Base-by-base conservation (phyloP, 306 rosid species). In the Dalbergia cochinchinensis region DNA sequence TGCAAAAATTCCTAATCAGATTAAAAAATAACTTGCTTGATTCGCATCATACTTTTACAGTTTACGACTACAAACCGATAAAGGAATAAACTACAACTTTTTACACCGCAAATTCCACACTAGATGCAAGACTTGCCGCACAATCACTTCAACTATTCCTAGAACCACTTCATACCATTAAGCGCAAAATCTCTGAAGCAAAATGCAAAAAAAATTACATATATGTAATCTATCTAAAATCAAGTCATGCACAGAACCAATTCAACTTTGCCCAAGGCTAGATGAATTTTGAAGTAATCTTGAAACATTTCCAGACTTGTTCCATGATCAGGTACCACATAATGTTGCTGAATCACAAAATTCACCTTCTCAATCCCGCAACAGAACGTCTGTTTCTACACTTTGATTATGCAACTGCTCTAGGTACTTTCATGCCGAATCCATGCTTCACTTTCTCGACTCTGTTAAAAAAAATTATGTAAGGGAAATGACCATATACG, bases 361-460 rank as follows among this genome's bases (percentile, higher is more conserved):
- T 34, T 66, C 80, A 15, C 66, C 74, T 66, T 72, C 80, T 55
- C 62, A 44, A 76, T 34, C 69, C 55, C 42, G 64, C 11, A 33
- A 58, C 26, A n/a, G 71, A 37, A 72, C 64, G 37, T 57, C 9
- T 11, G 59, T 72, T 22, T 65, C 71, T 51, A 63, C 44, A 42
- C 72, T 72, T 81, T 65, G 68, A 83, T 69, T 77, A 86, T 51
- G 92, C 81, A 79, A 80, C 86, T 78, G 85, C 80, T 79, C 87
- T 89, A 35, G 92, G 96, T 71, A 71, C 65, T 79, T 95, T 95
- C 99, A 95, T 93, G 77, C 99, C 99, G 65, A 95, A 95, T 59
- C 99, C 98, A 63, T 82, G 96, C 83, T 87, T 90, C 75, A 78
- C 92, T 83, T 91, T 96, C 93, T 90, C 93, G 82, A 96, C 96